A percentile compares a stretch with the other conserved stretches of the same genome.
Evolutionary conservation across 768 basidiomycete species (phyloP).

Genomic region (Lactarius psammicola): DNA sequence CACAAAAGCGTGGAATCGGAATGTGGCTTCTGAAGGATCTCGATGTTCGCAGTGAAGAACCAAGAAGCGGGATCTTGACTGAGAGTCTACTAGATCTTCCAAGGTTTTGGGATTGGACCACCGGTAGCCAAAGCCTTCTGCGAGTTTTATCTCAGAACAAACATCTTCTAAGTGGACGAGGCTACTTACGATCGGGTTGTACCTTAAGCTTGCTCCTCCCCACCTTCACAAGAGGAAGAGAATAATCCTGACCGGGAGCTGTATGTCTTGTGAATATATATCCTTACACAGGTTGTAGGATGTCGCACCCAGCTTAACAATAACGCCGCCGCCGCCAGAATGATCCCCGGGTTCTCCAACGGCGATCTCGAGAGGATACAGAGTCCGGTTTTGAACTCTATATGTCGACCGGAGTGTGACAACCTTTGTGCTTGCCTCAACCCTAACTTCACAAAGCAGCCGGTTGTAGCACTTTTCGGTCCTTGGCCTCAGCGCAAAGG

Average conservation of each 20-base stretch:
- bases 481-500: constrained; percentile 81
- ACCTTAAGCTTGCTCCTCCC: constrained; percentile 77
- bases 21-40: constrained; percentile 79
- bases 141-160: background rate
- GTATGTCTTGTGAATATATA: constrained; percentile 2
- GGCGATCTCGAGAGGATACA: constrained; percentile 90
- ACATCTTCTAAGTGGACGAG: background rate
- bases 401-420: constrained; percentile 93
- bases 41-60: constrained; percentile 84
- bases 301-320: constrained; percentile 59
- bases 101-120: constrained; percentile 89
- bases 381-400: constrained; percentile 84
- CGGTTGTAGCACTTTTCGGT: constrained; percentile 73
- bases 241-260: constrained; percentile 84
- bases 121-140: constrained; percentile 95
- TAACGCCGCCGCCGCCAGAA: constrained; percentile 71
- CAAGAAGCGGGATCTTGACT: constrained; percentile 43
- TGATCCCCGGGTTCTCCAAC: constrained; percentile 84
- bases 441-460: constrained; percentile 83
- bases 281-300: background rate
- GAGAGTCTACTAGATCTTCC: constrained; percentile 77
- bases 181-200: constrained; percentile 83
- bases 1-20: constrained; percentile 92
- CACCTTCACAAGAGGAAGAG: constrained; percentile 88
- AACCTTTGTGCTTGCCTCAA: constrained; percentile 90